phyloP scores from a whole-genome alignment of 257 asterid species.

The Mentha longifolia region DNA sequence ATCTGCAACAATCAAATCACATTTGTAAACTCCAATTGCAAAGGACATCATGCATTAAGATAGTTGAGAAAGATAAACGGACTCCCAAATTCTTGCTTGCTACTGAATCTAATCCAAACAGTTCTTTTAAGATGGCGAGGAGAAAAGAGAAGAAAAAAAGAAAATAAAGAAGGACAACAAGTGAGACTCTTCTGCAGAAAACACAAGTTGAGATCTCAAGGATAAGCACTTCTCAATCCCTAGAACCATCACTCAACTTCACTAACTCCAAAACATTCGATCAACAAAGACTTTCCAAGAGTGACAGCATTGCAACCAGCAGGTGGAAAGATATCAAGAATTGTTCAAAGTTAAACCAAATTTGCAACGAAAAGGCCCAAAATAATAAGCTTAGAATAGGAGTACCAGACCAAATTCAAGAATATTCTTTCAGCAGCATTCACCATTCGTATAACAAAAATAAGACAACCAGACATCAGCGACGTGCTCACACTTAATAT shows the following conservation, averaged over 20 bases:
- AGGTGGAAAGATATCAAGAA: neutral
- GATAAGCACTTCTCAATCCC: neutral
- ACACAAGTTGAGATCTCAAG: neutral
- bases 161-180: neutral
- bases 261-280: neutral
- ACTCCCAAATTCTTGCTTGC: slow-evolving; percentile 6
- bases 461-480: neutral
- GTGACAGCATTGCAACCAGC: slow-evolving; percentile 3
- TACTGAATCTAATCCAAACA: neutral
- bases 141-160: too few species aligned
- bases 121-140: too few species aligned
- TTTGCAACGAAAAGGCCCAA: neutral
- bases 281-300: neutral
- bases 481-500: neutral
- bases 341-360: neutral
- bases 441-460: neutral
- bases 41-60: too few species aligned
- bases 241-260: slow-evolving; percentile 15
- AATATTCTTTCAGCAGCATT: slow-evolving; percentile 4
- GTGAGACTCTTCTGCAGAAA: neutral
- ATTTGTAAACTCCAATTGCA: neutral
- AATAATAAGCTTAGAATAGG: neutral
- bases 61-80: neutral
- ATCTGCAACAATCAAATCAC: slow-evolving; percentile 48
- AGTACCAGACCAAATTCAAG: neutral